Conservation (phyloP, 1,139 yeast species). For the Debaryomycetaceae sp. region DNA sequence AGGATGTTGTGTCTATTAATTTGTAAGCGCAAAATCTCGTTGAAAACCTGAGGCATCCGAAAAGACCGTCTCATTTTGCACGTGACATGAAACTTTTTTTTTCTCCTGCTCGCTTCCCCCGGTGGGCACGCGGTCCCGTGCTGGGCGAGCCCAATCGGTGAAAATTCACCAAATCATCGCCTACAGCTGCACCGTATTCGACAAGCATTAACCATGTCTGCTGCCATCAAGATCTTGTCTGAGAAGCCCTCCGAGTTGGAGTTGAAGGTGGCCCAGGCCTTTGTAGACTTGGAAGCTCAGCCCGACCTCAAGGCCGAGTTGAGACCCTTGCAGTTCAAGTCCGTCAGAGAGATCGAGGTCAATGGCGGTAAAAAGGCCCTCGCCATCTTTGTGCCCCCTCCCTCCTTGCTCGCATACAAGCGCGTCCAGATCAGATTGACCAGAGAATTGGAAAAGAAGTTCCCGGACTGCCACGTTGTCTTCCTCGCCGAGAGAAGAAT, state of each 20-base stretch:
- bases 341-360: conserved; percentile 96
- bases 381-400: conserved; percentile 96
- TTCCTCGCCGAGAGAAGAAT: conserved; percentile 99
- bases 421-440: conserved; percentile 95
- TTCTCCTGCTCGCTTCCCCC: no score
- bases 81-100: no score
- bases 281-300: conserved; percentile 91
- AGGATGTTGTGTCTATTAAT: no score
- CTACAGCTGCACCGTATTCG: no score
- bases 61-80: not conserved
- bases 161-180: no score
- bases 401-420: conserved; percentile 90
- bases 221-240: conserved; percentile 88
- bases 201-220: conserved; percentile 79
- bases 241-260: conserved; percentile 95
- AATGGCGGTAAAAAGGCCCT: conserved; percentile 98
- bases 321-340: conserved; percentile 97
- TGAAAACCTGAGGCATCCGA: not conserved
- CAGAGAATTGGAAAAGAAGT: conserved; percentile 99
- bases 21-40: not conserved
- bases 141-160: no score
- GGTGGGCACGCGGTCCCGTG: no score
- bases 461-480: conserved; percentile 99
- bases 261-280: conserved; percentile 99
- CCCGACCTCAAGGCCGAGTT: conserved; percentile 96